A percentile compares a stretch with the other conserved stretches of the same genome.
Conservation (phyloP, 2,329 filamentous ascomycete genomes). For the Coniochaeta sp. region DNA sequence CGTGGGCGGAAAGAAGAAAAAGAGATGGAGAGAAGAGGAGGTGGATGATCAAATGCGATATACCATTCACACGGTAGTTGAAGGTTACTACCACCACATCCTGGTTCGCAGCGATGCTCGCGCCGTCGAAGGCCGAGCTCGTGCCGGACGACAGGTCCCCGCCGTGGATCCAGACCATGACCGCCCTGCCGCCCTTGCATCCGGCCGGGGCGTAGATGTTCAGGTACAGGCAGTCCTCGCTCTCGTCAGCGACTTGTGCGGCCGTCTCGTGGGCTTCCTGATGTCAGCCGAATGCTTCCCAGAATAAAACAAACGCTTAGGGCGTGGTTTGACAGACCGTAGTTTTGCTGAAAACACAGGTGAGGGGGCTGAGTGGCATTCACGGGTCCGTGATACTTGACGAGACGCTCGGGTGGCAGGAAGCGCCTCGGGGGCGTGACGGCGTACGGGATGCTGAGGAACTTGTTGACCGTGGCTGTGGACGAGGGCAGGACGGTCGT, state of each 20-base stretch:
- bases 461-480: slow-evolving; percentile 1
- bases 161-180: slow-evolving; percentile 1
- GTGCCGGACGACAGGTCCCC: not conserved
- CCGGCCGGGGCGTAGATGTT: slow-evolving; percentile 1
- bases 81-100: not conserved
- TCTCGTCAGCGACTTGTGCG: not conserved
- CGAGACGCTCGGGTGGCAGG: not conserved
- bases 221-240: not conserved
- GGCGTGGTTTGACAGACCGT: not conserved
- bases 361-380: not conserved
- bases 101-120: slow-evolving; percentile 1
- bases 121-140: not conserved
- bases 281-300: not conserved
- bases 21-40: not conserved
- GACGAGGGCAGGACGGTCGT: not conserved
- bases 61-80: slow-evolving; percentile 2
- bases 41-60: not conserved
- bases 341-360: not conserved
- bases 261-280: not conserved
- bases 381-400: not conserved
- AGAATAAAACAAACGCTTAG: not conserved
- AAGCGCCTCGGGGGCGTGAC: not conserved
- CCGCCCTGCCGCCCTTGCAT: not conserved
- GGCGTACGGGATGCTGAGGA: slow-evolving; percentile 1
- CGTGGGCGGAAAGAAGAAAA: too few relatives aligned